These are phyloP conservation scores for Amylostereum areolatum DNA, from an alignment of 1,284 basidiomycete species.

Conservation along the genomic window DNA sequence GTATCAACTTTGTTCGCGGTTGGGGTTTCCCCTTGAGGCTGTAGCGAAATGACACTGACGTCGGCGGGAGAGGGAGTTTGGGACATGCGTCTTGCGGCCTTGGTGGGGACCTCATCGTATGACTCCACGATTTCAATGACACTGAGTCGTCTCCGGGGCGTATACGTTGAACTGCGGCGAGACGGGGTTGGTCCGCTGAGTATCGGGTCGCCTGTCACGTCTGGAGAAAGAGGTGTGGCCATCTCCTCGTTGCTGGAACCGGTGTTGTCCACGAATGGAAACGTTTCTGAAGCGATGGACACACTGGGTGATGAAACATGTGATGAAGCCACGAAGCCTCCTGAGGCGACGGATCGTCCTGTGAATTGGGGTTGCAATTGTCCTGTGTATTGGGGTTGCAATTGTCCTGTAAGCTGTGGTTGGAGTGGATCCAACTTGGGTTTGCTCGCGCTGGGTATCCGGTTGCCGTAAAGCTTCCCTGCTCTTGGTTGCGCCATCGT, in stretches of 20 bases:
- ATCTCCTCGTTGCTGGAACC: background rate
- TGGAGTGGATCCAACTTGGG: constrained; percentile 18
- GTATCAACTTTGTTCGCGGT: background rate
- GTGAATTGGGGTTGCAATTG: background rate
- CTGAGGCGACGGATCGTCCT: background rate
- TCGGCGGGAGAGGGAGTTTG: background rate
- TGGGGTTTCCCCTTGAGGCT: background rate
- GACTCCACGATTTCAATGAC: background rate
- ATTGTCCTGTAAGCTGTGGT: constrained; percentile 9
- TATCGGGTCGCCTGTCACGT: constrained; percentile 1
- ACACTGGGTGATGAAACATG: background rate
- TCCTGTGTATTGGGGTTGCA: constrained; percentile 5
- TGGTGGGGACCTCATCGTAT: background rate
- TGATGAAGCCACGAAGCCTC: background rate
- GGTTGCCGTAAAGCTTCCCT: constrained; percentile 69
- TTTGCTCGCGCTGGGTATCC: constrained; percentile 41
- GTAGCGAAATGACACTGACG: background rate
- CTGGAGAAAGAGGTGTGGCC: constrained; percentile 3
- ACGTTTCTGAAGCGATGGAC: background rate
- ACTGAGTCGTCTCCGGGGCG: background rate
- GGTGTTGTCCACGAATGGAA: background rate
- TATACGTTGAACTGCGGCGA: background rate
- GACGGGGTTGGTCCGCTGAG: background rate
- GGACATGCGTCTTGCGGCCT: constrained; percentile 1
- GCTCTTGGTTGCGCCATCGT: constrained; percentile 38